These are phyloP conservation scores for Debaryomyces castellii DNA, from an alignment of 805 yeast species.

Conservation along the genomic window DNA sequence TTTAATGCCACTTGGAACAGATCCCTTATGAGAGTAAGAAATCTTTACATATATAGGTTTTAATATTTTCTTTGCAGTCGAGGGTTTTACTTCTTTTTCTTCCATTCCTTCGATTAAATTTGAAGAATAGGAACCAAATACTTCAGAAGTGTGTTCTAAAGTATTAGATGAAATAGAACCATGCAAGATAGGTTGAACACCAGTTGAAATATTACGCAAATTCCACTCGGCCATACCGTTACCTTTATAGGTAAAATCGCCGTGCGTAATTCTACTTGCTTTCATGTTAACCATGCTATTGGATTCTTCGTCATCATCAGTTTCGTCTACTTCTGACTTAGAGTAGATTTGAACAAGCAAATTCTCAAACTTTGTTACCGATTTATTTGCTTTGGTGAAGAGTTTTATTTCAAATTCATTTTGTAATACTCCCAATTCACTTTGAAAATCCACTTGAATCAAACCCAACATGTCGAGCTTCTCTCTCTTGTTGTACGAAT, in stretches of 20 bases:
- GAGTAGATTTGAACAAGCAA: slow-evolving; percentile 27
- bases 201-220: slow-evolving; percentile 55
- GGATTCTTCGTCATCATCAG: slow-evolving; percentile 4
- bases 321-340: slow-evolving; percentile 10
- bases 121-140: neutral
- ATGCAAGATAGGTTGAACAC: slow-evolving; percentile 65
- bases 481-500: slow-evolving; percentile 11
- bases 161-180: slow-evolving; percentile 43
- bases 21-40: slow-evolving; percentile 61
- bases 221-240: slow-evolving; percentile 66
- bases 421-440: slow-evolving; percentile 49
- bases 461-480: slow-evolving; percentile 42
- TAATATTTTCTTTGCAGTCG: slow-evolving; percentile 3
- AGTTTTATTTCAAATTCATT: slow-evolving; percentile 66
- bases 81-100: slow-evolving; percentile 2
- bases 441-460: slow-evolving; percentile 52
- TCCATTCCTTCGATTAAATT: slow-evolving; percentile 7
- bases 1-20: slow-evolving; percentile 71
- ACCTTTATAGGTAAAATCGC: slow-evolving; percentile 63
- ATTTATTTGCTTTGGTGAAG: slow-evolving; percentile 34
- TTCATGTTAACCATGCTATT: slow-evolving; percentile 40
- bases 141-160: neutral
- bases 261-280: slow-evolving; percentile 67
- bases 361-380: slow-evolving; percentile 33
- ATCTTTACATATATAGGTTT: slow-evolving; percentile 45